phyloP scores from a whole-genome alignment of 2,329 filamentous ascomycete species.

The Helicocarpus griseus region DNA sequence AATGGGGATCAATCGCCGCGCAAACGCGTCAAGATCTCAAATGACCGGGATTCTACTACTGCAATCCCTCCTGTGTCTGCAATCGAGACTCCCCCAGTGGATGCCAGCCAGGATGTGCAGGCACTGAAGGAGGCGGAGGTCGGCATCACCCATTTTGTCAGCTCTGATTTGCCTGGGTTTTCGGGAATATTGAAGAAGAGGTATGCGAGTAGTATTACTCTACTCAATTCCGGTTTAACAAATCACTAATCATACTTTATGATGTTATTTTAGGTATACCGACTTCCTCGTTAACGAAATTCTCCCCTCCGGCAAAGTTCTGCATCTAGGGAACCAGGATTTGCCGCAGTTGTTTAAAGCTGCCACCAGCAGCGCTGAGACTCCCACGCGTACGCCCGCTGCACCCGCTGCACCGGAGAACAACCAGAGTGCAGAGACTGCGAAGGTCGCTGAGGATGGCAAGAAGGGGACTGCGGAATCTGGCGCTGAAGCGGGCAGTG shows the following conservation, averaged over 20 bases:
- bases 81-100: not conserved
- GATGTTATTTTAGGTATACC: constrained; percentile 53
- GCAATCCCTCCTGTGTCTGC: constrained; percentile 3
- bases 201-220: too few relatives aligned
- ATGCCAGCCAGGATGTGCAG: constrained; percentile 19
- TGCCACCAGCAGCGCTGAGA: not conserved
- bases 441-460: not conserved
- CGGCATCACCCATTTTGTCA: constrained; percentile 58
- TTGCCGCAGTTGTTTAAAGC: constrained; percentile 16
- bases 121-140: constrained; percentile 36
- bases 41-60: constrained; percentile 1
- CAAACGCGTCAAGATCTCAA: constrained; percentile 17
- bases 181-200: constrained; percentile 58
- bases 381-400: not conserved
- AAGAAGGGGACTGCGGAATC: constrained; percentile 5
- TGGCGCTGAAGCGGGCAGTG: not conserved
- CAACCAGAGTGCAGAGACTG: not conserved
- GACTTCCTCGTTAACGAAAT: constrained; percentile 94
- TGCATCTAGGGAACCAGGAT: constrained; percentile 54
- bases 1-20: constrained; percentile 9
- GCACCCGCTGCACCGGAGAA: not conserved
- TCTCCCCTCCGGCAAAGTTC: constrained; percentile 59
- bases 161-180: constrained; percentile 49
- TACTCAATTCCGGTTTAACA: too few relatives aligned
- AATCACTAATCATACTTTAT: not conserved